Evolutionary conservation across 805 yeast genomes (phyloP), one percentile per base, ranked within the genome.

Genomic region (Yamadazyma takamatsuzukensis): DNA sequence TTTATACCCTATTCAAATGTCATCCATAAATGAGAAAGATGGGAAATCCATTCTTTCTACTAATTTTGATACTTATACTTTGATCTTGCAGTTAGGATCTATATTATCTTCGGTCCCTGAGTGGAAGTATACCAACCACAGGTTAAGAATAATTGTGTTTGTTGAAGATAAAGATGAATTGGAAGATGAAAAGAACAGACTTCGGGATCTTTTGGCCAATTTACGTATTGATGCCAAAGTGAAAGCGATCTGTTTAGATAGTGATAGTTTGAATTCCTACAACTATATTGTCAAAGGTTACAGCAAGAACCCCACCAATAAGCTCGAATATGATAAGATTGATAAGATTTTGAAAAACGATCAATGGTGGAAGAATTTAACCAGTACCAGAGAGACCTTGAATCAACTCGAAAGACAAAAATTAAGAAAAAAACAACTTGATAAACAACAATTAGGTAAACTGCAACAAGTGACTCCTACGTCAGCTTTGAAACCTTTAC

Each of bases 1-100:
- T 54, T 61, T 93, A 23, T 93, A 94, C 55, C 98, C 99, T 0
- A 89, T 93, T 44, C 98, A 93, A 50, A 93, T 93, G 97, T 80
- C 94, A 3, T 90, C 95, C 0, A 78, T 80, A 26, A 76, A 86
- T 32, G 69, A 76, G 28, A 76, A 80, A 35, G 71, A 76, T 32
- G 89, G 89, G 4, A 74, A 74, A 34, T 76, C 82, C 12, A 79
- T 83, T 1, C 52, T 82, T 39, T 83, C 96, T 0, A 88, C 95
- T 3, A 93, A 93, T 51, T 88, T 93, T 53, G 99, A 93, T 56
- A 93, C 99, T 0, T 93, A 89, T 51, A 90, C 97, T 0, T 70
- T 93, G 49, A 93, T 93, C 43, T 63, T 94, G 37, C 99, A 93
- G 51, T 65, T 93, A 36, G 98, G 97, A 3, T 95, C 96, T 2